Conservation (phyloP, 208 protist genomes). For the Wallacemonas sp. region DNA sequence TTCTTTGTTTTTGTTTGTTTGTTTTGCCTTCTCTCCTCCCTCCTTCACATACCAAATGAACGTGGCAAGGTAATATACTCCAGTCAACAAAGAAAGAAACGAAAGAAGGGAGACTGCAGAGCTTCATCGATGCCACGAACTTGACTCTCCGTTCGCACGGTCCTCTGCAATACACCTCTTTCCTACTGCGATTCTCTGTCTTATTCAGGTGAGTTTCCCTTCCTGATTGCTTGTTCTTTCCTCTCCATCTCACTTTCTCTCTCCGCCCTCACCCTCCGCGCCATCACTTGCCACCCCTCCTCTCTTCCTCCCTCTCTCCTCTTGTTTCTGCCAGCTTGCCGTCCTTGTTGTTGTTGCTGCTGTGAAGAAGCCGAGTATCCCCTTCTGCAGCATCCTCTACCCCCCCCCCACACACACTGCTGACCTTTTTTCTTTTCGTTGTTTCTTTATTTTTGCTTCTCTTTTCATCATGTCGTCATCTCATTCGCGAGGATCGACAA, state of each 20-base stretch:
- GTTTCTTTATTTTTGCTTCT: background rate
- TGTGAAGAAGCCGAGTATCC: too few relatives aligned
- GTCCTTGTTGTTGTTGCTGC: too few relatives aligned
- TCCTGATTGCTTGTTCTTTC: background rate
- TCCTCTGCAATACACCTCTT: background rate
- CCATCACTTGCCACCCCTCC: background rate
- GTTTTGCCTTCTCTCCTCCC: too few relatives aligned
- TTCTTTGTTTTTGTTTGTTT: too few relatives aligned
- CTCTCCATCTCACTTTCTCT: background rate
- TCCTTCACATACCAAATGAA: too few relatives aligned
- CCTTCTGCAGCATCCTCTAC: too few relatives aligned
- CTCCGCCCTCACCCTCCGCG: background rate
- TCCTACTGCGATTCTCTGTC: background rate
- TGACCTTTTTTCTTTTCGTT: conserved; percentile 2
- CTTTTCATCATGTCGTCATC: background rate
- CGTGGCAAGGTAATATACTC: too few relatives aligned
- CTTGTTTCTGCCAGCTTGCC: conserved; percentile 11
- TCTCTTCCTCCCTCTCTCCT: conserved; percentile 8
- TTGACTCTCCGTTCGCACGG: too few relatives aligned
- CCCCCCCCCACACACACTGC: background rate
- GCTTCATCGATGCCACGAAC: too few relatives aligned
- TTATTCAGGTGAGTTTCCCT: background rate
- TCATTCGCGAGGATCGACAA: background rate
- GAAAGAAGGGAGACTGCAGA: too few relatives aligned
- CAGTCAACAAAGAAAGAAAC: too few relatives aligned